Evolutionary conservation across 306 rosid species (phyloP).

Genomic region (Geum urbanum): DNA sequence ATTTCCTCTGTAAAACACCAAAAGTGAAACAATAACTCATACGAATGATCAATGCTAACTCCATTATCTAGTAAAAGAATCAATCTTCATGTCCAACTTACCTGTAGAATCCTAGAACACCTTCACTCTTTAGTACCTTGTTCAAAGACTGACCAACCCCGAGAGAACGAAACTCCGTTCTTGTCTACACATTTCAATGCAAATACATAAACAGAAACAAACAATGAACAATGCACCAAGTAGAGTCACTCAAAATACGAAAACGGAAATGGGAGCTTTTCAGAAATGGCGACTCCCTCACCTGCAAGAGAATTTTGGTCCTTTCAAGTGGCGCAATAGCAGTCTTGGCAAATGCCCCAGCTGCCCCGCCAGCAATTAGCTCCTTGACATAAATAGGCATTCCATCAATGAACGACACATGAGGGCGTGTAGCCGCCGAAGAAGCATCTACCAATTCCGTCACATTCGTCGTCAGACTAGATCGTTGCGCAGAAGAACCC

Average conservation of each 20-base stretch:
- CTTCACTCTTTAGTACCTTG: conserved; percentile 66
- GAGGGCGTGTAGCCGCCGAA: conserved; percentile 33
- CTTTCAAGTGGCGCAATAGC: conserved; percentile 92
- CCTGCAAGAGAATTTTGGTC: conserved; percentile 95
- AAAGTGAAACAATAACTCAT: background rate
- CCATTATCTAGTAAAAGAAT: background rate
- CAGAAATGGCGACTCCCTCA: conserved; percentile 12
- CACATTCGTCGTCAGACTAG: conserved; percentile 49
- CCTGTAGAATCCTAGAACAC: conserved; percentile 77
- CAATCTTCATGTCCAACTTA: conserved; percentile 37
- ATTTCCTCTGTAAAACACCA: conserved; percentile 66
- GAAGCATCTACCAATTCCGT: conserved; percentile 79
- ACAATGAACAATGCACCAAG: background rate
- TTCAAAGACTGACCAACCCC: conserved; percentile 75
- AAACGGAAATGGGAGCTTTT: background rate
- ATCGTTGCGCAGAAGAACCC: conserved; percentile 80
- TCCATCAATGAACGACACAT: conserved; percentile 44
- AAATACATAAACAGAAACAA: conserved; percentile 1
- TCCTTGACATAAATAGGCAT: conserved; percentile 81
- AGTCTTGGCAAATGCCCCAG: conserved; percentile 85
- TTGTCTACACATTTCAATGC: conserved; percentile 46
- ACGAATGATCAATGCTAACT: background rate
- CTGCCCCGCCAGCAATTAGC: conserved; percentile 83
- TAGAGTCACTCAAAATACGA: background rate
- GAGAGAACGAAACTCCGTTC: conserved; percentile 68